Base-by-base conservation (phyloP, 2,329 filamentous ascomycete species). In the Aspergillus pseudonomiae region DNA sequence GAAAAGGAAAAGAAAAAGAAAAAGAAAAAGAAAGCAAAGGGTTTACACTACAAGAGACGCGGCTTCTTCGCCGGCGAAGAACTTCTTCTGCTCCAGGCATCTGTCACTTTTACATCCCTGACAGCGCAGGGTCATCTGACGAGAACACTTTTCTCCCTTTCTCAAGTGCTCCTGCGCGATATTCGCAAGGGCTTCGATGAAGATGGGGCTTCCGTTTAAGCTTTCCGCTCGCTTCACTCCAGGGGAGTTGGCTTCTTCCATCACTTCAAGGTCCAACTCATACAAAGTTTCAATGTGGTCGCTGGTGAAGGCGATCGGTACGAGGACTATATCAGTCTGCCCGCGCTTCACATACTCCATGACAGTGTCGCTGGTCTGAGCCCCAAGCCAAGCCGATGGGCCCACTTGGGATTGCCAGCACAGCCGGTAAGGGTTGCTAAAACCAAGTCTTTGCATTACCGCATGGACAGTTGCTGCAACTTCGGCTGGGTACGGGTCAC, bases 331-430 rank as follows among this genome's bases (percentile, higher is more conserved):
- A 74, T 99, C 93, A 61, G 90, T 96, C 74, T 97, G 92, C 0
- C 94, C 95, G 79, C 95, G 93, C 74, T 91, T 88, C 68, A 98
- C 89, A 75, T 97, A 96, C 64, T 93, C 86, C 74, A 94, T 89
- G 12, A 99, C 95, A 0, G 94, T 94, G 68, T 90, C 88, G 64
- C 90, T 89, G 0, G 95, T 99, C 78, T 99, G 95, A 12, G 95
- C 94, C 26, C 95, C 95, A 10, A 99, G 85, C 95, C 95, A 99
- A 24, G 95, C 91, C 32, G 90, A 92, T 0, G 96, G 95, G 9
- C 96, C 95, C 67, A 99, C 95, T 80, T 99, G 95, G 6, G 94
- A 97, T 79, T 99, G 95, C 95, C 95, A 99, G 74, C 94, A 95
- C 21, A 99, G 84, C 60, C 95, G 89, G 80, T 97, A 98, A 6